Evolutionary conservation across 2,329 filamentous ascomycete species (phyloP).

Genomic region (Venturia aucupariae): DNA sequence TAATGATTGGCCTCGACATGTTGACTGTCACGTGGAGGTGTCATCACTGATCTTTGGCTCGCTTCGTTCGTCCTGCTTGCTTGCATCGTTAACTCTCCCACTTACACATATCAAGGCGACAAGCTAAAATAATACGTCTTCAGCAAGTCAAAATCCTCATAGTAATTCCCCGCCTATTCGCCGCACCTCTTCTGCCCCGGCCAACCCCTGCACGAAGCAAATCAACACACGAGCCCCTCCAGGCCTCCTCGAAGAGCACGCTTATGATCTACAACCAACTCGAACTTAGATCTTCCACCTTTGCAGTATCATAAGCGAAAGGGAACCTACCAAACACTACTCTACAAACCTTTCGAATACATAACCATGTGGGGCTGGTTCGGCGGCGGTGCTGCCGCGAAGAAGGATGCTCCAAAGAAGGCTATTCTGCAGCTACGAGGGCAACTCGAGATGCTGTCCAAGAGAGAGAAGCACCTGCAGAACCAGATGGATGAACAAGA

Average conservation of each 20-base stretch:
- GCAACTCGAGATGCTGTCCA: constrained; percentile 95
- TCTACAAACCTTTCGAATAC: not conserved
- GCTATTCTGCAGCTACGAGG: constrained; percentile 80
- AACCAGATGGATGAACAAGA: constrained; percentile 92
- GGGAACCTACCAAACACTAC: not conserved
- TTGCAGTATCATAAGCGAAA: not conserved
- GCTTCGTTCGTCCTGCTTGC: not conserved
- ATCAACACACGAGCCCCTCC: constrained; percentile 5
- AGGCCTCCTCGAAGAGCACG: not conserved
- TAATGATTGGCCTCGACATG: not conserved
- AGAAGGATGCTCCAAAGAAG: constrained; percentile 92
- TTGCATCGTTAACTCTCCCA: not conserved
- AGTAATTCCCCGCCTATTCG: not conserved
- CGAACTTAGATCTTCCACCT: too few relatives aligned
- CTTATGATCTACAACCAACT: not conserved
- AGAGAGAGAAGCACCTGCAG: constrained; percentile 85
- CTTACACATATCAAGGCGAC: not conserved
- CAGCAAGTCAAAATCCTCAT: not conserved
- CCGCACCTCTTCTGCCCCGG: not conserved
- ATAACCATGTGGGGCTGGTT: constrained; percentile 58
- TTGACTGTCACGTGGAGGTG: not conserved
- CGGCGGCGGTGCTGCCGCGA: constrained; percentile 74
- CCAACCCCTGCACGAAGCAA: not conserved
- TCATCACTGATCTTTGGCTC: not conserved
- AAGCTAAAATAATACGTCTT: not conserved